phyloP scores from a whole-genome alignment of 2,329 filamentous ascomycete species.

The Fusarium burgessii region DNA sequence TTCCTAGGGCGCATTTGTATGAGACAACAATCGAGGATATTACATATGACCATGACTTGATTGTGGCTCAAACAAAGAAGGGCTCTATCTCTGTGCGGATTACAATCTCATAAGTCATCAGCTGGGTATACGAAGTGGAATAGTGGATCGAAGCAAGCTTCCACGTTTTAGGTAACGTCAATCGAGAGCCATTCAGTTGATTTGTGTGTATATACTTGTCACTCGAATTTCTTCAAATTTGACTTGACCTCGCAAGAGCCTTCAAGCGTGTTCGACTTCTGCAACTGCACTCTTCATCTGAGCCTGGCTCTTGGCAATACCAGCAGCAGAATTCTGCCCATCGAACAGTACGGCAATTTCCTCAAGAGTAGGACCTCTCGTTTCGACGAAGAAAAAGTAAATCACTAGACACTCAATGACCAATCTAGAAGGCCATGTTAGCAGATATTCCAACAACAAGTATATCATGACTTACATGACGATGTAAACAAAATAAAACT shows the following conservation, averaged over 20 bases:
- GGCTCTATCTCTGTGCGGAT: slow-evolving; percentile 30
- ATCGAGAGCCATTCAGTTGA: no score
- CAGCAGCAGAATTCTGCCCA: slow-evolving; percentile 38
- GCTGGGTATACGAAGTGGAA: not conserved
- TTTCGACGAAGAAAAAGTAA: slow-evolving; percentile 46
- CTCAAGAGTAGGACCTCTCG: slow-evolving; percentile 38
- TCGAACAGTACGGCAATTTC: slow-evolving; percentile 45
- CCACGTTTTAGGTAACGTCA: no score
- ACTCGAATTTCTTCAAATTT: no score
- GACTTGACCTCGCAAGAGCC: rapidly evolving
- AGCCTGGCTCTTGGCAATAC: slow-evolving; percentile 36
- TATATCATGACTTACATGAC: slow-evolving; percentile 27
- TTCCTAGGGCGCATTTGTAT: slow-evolving; percentile 27
- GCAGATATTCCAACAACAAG: rapidly evolving
- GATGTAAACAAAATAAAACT: slow-evolving; percentile 44
- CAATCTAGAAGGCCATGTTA: slow-evolving; percentile 1
- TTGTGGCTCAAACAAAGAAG: slow-evolving; percentile 39
- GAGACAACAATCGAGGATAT: slow-evolving; percentile 35
- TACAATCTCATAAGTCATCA: not conserved
- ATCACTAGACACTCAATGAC: slow-evolving; percentile 42
- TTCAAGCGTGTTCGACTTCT: slow-evolving; percentile 36
- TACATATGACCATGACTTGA: slow-evolving; percentile 39
- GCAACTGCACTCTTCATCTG: slow-evolving; percentile 29
- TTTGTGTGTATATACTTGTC: not conserved
- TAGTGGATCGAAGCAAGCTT: not conserved